Conservation (phyloP, 371 early-diverging fungal genomes). For the Capniomyces stellatus region DNA sequence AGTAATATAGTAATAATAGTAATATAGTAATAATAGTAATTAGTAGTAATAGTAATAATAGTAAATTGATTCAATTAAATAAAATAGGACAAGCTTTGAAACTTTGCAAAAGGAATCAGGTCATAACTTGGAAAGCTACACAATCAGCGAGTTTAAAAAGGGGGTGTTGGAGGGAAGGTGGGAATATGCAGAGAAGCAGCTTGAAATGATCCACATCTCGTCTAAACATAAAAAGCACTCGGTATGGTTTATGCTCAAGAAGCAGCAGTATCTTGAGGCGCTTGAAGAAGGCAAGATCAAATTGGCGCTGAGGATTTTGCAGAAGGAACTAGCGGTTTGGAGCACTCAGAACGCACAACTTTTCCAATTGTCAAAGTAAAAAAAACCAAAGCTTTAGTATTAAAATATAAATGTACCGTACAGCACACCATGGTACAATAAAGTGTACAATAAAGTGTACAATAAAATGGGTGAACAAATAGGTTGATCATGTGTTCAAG, state of each 20-base stretch:
- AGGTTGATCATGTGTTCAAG: conserved; percentile 18
- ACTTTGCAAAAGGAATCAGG: conserved; percentile 56
- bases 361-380: not conserved
- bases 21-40: too few relatives aligned
- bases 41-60: too few relatives aligned
- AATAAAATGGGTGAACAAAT: too few relatives aligned
- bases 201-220: conserved; percentile 16
- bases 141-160: conserved; percentile 36
- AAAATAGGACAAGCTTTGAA: conserved; percentile 38
- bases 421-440: conserved; percentile 13
- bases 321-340: conserved; percentile 28
- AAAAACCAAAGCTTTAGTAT: not conserved
- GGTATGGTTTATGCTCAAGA: conserved; percentile 10
- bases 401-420: conserved; percentile 1
- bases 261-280: conserved; percentile 15
- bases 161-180: conserved; percentile 56
- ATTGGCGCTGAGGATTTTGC: conserved; percentile 30
- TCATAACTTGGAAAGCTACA: conserved; percentile 36
- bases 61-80: too few relatives aligned
- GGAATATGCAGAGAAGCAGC: conserved; percentile 35
- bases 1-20: conserved; percentile 3
- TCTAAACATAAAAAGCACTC: not conserved
- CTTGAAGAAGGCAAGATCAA: conserved; percentile 25
- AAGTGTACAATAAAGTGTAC: too few relatives aligned
- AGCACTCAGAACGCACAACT: conserved; percentile 4